Percentiles rank a stretch among this genome's conserved stretches.
Evolutionary conservation across 176 grass and related monocot species (phyloP).

Genomic region (Bothriochloa decipiens): DNA sequence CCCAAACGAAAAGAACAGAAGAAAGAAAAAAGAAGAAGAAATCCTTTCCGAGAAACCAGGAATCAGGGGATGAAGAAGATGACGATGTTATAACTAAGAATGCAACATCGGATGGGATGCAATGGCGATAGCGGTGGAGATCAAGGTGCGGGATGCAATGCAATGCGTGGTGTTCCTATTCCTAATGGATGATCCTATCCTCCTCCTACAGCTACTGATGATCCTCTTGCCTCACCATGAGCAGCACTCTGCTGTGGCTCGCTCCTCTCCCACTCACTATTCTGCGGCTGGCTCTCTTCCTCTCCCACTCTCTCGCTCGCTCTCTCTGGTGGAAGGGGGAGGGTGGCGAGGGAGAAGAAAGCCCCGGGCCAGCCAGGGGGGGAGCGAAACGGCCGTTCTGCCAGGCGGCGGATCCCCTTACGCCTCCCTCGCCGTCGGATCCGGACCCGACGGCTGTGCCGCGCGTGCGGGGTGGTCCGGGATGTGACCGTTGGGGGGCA

Average conservation of each 20-base stretch:
- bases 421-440: conserved; percentile 41
- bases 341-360: conserved; percentile 45
- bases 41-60: not conserved
- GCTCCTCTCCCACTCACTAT: no score
- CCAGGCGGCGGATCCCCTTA: conserved; percentile 42
- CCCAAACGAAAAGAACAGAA: not conserved
- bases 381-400: conserved; percentile 34
- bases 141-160: not conserved
- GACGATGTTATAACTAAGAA: conserved; percentile 4
- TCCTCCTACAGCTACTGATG: conserved; percentile 32
- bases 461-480: not conserved
- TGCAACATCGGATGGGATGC: conserved; percentile 32
- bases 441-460: conserved; percentile 33
- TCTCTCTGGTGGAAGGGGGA: conserved; percentile 1
- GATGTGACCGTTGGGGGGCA: conserved; percentile 72
- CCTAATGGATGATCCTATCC: conserved; percentile 45
- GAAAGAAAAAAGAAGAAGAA: conserved; percentile 1
- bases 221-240: conserved; percentile 55
- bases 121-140: conserved; percentile 1
- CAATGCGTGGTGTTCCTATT: conserved; percentile 21
- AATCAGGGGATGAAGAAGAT: not conserved
- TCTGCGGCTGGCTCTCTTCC: no score
- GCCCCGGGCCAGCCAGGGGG: conserved; percentile 36
- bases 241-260: not conserved
- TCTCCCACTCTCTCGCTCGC: no score